Percentiles rank a stretch among this genome's conserved stretches.
These are phyloP conservation scores for Heimioporus sp. DNA, from an alignment of 768 basidiomycete genomes.

Conservation along the genomic window DNA sequence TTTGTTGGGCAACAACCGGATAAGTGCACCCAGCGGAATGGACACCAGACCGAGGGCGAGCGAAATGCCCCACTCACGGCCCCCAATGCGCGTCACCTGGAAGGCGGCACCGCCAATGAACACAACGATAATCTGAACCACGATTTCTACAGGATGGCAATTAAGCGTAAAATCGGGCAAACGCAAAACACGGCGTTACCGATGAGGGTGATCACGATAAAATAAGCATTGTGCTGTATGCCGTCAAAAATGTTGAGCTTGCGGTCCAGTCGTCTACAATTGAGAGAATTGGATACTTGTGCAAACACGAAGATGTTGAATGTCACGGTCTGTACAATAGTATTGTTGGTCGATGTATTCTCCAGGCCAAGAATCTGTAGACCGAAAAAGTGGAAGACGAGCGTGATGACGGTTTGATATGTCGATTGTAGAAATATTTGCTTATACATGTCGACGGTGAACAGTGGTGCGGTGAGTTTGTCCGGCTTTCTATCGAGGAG, in stretches of 20 bases:
- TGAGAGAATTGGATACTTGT: slow-evolving; percentile 95
- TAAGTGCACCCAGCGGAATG: slow-evolving; percentile 80
- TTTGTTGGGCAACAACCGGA: slow-evolving; percentile 77
- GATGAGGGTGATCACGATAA: slow-evolving; percentile 78
- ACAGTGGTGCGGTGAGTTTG: slow-evolving; percentile 82
- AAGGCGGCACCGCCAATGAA: slow-evolving; percentile 92
- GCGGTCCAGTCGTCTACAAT: slow-evolving; percentile 83
- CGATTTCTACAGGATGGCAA: slow-evolving; percentile 60
- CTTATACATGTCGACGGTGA: slow-evolving; percentile 94
- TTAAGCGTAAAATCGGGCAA: slow-evolving; percentile 3
- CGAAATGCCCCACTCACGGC: slow-evolving; percentile 92
- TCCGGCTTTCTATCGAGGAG: slow-evolving; percentile 91
- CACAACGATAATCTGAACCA: slow-evolving; percentile 82
- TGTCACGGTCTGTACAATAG: slow-evolving; percentile 76
- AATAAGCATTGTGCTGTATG: slow-evolving; percentile 76
- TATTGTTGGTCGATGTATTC: slow-evolving; percentile 31
- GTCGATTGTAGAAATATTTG: slow-evolving; percentile 88
- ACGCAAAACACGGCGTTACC: slow-evolving; percentile 47
- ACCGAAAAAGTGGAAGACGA: slow-evolving; percentile 90
- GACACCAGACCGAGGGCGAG: slow-evolving; percentile 84
- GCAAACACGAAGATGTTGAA: slow-evolving; percentile 99
- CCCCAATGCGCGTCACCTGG: slow-evolving; percentile 75
- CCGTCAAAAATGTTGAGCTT: slow-evolving; percentile 89
- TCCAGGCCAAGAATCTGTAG: slow-evolving; percentile 62
- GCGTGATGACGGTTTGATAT: slow-evolving; percentile 80